Evolutionary conservation across 441 rosid species (phyloP).

Genomic region (Populus hybrid): DNA sequence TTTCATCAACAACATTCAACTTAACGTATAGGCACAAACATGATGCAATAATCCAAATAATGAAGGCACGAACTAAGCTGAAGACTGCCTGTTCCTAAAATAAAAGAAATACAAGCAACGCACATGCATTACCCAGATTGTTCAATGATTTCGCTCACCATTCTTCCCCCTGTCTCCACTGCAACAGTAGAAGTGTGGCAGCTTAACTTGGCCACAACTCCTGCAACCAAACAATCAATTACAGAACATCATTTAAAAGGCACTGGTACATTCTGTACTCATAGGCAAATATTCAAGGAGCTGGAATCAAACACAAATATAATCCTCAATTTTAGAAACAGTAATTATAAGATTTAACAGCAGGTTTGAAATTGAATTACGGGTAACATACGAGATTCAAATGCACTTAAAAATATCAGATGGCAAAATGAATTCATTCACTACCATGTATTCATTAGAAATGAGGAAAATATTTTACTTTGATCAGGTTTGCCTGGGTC

Average conservation of each 20-base stretch:
- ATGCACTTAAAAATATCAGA: not conserved
- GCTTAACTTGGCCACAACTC: constrained; percentile 77
- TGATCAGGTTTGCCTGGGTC: too few relatives aligned
- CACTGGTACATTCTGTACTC: not conserved
- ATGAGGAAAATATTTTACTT: not conserved
- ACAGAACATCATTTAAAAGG: not conserved
- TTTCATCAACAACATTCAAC: too few relatives aligned
- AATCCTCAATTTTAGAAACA: not conserved
- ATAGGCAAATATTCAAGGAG: not conserved
- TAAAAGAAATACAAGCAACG: too few relatives aligned
- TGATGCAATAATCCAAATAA: too few relatives aligned
- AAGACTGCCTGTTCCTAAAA: too few relatives aligned
- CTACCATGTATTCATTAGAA: not conserved
- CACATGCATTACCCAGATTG: not conserved
- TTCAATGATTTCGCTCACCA: constrained; percentile 28
- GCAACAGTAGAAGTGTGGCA: constrained; percentile 91
- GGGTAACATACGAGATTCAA: too few relatives aligned
- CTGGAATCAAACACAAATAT: not conserved
- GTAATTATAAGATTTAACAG: not conserved
- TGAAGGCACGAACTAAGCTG: too few relatives aligned
- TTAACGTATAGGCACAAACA: too few relatives aligned
- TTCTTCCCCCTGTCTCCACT: constrained; percentile 54
- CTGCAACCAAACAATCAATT: constrained; percentile 30
- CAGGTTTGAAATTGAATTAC: not conserved
- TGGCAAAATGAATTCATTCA: not conserved